These are phyloP conservation scores for Aspergillus sparsus DNA, from an alignment of 495 filamentous ascomycete species.

Conservation along the genomic window DNA sequence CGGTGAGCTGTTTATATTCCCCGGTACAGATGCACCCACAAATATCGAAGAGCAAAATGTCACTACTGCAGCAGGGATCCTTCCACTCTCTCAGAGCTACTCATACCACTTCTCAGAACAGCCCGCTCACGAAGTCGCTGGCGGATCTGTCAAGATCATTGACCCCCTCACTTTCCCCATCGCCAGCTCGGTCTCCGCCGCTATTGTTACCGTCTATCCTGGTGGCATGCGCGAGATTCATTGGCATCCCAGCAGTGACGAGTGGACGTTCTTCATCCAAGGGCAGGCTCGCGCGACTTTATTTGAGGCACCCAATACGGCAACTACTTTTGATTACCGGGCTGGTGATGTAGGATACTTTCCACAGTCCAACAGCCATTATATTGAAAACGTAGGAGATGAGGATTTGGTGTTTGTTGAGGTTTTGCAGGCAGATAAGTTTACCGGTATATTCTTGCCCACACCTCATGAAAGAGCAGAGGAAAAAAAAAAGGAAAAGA, in stretches of 20 bases:
- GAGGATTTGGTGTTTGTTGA: constrained; percentile 71
- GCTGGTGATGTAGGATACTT: constrained; percentile 75
- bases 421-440: constrained; percentile 66
- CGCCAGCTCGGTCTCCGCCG: constrained; percentile 58
- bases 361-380: constrained; percentile 64
- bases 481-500: no score
- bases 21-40: constrained; percentile 59
- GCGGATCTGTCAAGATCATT: constrained; percentile 67
- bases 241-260: constrained; percentile 75
- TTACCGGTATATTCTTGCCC: constrained; percentile 47
- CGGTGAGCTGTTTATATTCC: constrained; percentile 69
- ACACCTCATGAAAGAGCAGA: background rate
- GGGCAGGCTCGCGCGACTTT: constrained; percentile 68
- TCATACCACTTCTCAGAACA: constrained; percentile 70
- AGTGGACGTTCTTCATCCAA: constrained; percentile 75
- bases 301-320: constrained; percentile 56
- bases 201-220: constrained; percentile 65
- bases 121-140: constrained; percentile 56
- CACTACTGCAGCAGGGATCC: constrained; percentile 57
- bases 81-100: constrained; percentile 55
- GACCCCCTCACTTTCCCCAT: constrained; percentile 66
- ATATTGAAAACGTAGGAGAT: constrained; percentile 71
- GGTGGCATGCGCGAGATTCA: constrained; percentile 78
- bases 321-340: constrained; percentile 73
- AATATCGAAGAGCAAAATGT: constrained; percentile 64